Conservation (phyloP, 805 yeast genomes). For the Saturnispora galanensis region DNA sequence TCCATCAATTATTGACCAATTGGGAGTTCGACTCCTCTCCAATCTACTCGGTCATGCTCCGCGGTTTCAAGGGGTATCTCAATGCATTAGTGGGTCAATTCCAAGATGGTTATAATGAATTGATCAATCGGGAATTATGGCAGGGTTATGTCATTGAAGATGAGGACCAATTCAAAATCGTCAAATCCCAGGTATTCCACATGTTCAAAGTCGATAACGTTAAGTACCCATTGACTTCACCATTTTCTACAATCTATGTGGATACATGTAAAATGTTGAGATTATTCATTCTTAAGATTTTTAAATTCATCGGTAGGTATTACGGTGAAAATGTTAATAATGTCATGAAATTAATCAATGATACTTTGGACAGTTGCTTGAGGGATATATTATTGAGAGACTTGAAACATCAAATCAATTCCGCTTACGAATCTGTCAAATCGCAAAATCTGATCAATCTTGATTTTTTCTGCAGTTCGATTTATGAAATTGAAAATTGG, state of each 20-base stretch:
- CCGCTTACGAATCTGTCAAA: constrained; percentile 78
- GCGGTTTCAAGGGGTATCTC: constrained; percentile 53
- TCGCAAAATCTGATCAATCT: constrained; percentile 83
- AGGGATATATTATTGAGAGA: constrained; percentile 56
- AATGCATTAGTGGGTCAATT: constrained; percentile 45
- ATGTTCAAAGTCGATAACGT: constrained; percentile 18
- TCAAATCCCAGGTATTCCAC: constrained; percentile 35
- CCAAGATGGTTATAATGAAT: constrained; percentile 46
- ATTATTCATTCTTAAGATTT: constrained; percentile 51
- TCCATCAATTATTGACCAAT: constrained; percentile 68
- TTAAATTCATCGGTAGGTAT: constrained; percentile 55
- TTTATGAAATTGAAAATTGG: constrained; percentile 52
- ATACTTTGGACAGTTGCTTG: constrained; percentile 59
- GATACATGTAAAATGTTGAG: constrained; percentile 72
- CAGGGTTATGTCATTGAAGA: constrained; percentile 74
- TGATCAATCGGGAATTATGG: constrained; percentile 72
- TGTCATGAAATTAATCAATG: constrained; percentile 48
- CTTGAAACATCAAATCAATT: constrained; percentile 49
- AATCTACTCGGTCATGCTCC: constrained; percentile 52
- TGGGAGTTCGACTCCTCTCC: constrained; percentile 50
- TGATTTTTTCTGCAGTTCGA: constrained; percentile 74
- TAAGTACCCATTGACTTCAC: constrained; percentile 55
- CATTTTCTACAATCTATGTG: constrained; percentile 84
- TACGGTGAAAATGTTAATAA: constrained; percentile 55
- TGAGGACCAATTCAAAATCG: constrained; percentile 47